These are phyloP conservation scores for Naganishia kalamii DNA, from an alignment of 768 basidiomycete species.

Conservation along the genomic window DNA sequence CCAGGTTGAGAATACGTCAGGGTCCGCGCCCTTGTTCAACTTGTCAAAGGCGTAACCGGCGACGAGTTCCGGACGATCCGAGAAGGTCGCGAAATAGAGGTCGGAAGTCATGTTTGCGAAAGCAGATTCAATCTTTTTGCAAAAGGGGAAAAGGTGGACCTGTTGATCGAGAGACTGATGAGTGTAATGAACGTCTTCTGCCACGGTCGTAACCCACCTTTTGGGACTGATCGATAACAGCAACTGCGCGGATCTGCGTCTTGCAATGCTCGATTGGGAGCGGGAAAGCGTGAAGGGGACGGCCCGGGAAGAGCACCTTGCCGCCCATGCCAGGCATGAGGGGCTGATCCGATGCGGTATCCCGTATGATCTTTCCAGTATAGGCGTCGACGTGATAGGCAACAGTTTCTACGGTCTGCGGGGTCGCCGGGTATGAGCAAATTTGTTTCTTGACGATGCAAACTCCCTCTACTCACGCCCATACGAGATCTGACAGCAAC, in stretches of 20 bases:
- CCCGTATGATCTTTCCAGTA: conserved; percentile 31
- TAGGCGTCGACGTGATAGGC: conserved; percentile 42
- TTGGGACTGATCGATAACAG: conserved; percentile 29
- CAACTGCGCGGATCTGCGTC: conserved; percentile 34
- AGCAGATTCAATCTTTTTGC: conserved; percentile 37
- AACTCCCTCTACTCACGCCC: conserved; percentile 26
- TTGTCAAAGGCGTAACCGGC: conserved; percentile 26
- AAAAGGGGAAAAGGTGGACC: conserved; percentile 43
- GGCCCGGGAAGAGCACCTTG: conserved; percentile 35
- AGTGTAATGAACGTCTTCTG: not conserved
- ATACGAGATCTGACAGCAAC: conserved; percentile 28
- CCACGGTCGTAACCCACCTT: conserved; percentile 24
- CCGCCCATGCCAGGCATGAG: conserved; percentile 25
- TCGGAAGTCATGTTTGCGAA: conserved; percentile 29
- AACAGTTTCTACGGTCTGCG: conserved; percentile 30
- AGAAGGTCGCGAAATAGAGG: conserved; percentile 28
- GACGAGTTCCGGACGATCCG: conserved; percentile 14
- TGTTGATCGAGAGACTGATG: conserved; percentile 10
- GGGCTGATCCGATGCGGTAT: conserved; percentile 17
- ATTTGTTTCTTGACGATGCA: not conserved
- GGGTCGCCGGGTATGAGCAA: not conserved
- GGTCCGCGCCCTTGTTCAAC: not conserved
- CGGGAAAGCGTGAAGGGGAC: conserved; percentile 31
- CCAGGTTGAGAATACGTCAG: conserved; percentile 58
- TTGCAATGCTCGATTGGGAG: conserved; percentile 40